These are phyloP conservation scores for Amanita jacksonii DNA, from an alignment of 768 basidiomycete species.

Conservation along the genomic window DNA sequence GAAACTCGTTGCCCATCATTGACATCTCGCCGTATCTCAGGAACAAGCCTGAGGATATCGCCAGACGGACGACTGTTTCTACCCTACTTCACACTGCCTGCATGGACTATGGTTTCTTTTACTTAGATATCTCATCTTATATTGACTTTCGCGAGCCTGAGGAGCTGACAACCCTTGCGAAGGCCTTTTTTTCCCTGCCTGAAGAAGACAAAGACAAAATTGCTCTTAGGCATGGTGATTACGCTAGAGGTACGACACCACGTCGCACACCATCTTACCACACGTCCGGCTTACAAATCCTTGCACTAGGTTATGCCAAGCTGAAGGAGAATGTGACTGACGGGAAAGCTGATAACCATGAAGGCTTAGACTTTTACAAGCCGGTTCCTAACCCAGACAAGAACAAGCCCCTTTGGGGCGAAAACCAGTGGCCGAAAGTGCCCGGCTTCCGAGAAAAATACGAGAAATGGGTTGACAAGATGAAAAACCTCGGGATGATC, in stretches of 20 bases:
- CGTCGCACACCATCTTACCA: too few species aligned
- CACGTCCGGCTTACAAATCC: not conserved
- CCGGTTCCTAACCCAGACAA: conserved; percentile 65
- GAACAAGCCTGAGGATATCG: conserved; percentile 20
- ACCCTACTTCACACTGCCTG: conserved; percentile 66
- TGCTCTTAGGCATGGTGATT: conserved; percentile 57
- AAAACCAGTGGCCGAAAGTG: conserved; percentile 75
- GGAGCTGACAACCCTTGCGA: conserved; percentile 53
- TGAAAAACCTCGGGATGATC: conserved; percentile 71
- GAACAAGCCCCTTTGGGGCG: conserved; percentile 66
- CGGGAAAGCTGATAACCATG: conserved; percentile 78
- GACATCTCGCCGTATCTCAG: conserved; percentile 57
- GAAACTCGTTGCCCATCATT: conserved; percentile 53
- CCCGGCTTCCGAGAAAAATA: conserved; percentile 55
- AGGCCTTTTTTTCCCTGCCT: conserved; percentile 63
- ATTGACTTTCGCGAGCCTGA: conserved; percentile 50
- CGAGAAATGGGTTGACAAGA: conserved; percentile 73
- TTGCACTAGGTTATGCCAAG: conserved; percentile 57
- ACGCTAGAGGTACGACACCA: conserved; percentile 53
- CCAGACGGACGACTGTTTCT: conserved; percentile 35
- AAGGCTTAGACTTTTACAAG: conserved; percentile 75
- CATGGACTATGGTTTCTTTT: conserved; percentile 82
- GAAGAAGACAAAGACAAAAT: conserved; percentile 75
- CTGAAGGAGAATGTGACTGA: conserved; percentile 82
- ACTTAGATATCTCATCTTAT: conserved; percentile 60